Evolutionary conservation across 1,284 basidiomycete genomes (phyloP), one percentile per base, ranked within the genome.

Genomic region (Pseudozyma sp.): DNA sequence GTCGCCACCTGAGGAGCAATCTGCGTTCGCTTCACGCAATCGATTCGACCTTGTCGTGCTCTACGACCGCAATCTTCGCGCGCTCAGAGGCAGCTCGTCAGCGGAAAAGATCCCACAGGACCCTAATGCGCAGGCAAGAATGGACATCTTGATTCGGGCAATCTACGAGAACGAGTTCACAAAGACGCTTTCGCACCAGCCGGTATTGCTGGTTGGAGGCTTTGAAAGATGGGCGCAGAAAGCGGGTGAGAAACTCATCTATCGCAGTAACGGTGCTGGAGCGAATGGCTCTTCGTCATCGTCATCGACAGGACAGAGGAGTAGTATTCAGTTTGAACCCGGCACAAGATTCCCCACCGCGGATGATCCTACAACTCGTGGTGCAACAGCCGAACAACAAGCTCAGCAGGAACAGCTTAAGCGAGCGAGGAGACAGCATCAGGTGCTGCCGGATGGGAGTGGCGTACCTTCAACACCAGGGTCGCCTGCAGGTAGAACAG

Each of bases 41-140:
- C 91, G 91, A 77, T 97, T 93, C 85, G 95, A 98, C 77, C 86
- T 97, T 14, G 90, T 98, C n/a, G 92, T 92, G 11, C 87, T 98
- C 2, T 95, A 94, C 85, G 95, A 99, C 85, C 86, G 89, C 48
- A 86, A 75, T 42, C 68, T 75, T 13, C 68, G 72, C 35, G 45
- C 72, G 34, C 57, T 75, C 1, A 53, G 72, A 13, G 58, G 68
- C 14, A 61, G 52, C 51, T 31, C 50, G 1, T 53, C 67, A 7
- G 50, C 49, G 12, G 67, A 67, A 25, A 60, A 60, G 19, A 47
- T 65, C 19, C 63, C 66, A 2, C 66, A 75, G 47, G 69, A 76
- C 52, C 66, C 72, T 3, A 47, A 42, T 10, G 77, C 77, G 8
- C 68, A 64, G 38, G 68, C 69, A 1, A 56, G 62, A 13, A 73